Evolutionary conservation across 805 yeast species (phyloP).

Genomic region (Lachancea sp.): DNA sequence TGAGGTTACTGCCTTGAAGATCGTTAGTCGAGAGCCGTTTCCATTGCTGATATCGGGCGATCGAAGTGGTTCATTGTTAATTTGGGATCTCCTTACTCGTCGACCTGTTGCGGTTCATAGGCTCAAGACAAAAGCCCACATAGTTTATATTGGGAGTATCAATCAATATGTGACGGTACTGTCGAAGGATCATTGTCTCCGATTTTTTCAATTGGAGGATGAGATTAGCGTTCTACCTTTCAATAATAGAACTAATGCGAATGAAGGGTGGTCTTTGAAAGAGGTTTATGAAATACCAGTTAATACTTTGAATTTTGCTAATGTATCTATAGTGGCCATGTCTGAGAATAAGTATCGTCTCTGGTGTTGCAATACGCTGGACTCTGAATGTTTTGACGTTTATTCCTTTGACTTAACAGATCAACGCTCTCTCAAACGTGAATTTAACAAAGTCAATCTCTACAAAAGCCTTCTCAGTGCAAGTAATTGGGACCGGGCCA

Average conservation of each 20-base stretch:
- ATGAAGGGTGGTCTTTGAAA: background rate
- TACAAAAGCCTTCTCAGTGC: constrained; percentile 10
- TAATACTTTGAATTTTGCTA: constrained; percentile 31
- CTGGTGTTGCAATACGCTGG: constrained; percentile 28
- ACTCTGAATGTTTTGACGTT: constrained; percentile 27
- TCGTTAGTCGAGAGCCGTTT: constrained; percentile 4
- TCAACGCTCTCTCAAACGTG: constrained; percentile 21
- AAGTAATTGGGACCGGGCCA: constrained; percentile 3
- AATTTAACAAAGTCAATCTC: constrained; percentile 19
- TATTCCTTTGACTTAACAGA: constrained; percentile 20
- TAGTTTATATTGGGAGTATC: constrained; percentile 17
- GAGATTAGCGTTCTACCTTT: background rate
- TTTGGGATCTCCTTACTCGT: constrained; percentile 29
- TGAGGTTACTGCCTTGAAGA: constrained; percentile 15
- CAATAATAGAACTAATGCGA: background rate
- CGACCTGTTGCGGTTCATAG: constrained; percentile 17
- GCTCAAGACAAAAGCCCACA: constrained; percentile 13
- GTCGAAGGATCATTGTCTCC: constrained; percentile 24
- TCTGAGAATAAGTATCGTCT: constrained; percentile 13
- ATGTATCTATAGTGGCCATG: constrained; percentile 16
- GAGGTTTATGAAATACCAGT: constrained; percentile 25
- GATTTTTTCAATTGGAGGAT: constrained; percentile 12
- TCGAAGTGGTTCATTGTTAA: constrained; percentile 19
- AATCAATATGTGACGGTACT: constrained; percentile 15
- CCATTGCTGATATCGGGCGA: constrained; percentile 27